Percentiles rank a stretch among this genome's conserved stretches.
Evolutionary conservation across 257 asterid species (phyloP).

Genomic region (Osmanthus fragrans): DNA sequence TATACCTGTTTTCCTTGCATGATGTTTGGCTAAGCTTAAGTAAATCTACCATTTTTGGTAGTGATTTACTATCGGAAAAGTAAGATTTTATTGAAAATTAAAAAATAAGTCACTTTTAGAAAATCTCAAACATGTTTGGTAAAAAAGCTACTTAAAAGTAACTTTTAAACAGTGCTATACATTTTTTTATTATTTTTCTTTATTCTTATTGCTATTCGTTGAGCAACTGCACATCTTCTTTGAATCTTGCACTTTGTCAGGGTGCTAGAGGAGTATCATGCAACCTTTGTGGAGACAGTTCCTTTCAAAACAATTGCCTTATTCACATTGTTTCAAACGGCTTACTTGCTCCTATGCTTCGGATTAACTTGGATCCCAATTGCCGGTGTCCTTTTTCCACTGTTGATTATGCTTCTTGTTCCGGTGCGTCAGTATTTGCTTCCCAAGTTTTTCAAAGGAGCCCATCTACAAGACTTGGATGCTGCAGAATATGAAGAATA

Average conservation of each 20-base stretch:
- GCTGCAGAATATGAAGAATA: conserved; percentile 98
- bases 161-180: background rate
- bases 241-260: conserved; percentile 40
- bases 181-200: background rate
- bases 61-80: background rate
- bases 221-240: conserved; percentile 2
- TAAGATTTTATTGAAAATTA: too few relatives aligned
- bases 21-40: background rate
- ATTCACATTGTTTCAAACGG: conserved; percentile 87
- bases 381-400: conserved; percentile 92
- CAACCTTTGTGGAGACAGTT: conserved; percentile 86
- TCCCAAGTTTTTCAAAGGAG: conserved; percentile 86
- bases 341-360: conserved; percentile 80
- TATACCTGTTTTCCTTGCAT: background rate
- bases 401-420: conserved; percentile 90
- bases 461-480: conserved; percentile 85
- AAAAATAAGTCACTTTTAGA: too few relatives aligned
- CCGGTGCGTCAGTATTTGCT: conserved; percentile 87
- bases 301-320: conserved; percentile 83
- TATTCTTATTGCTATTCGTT: background rate
- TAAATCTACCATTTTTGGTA: background rate
- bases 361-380: conserved; percentile 97
- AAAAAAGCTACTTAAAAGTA: too few relatives aligned
- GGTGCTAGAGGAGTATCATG: conserved; percentile 80
- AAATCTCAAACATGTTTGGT: too few relatives aligned